Percentiles rank a stretch among this genome's conserved stretches.
Evolutionary conservation across 129 eudicot species (phyloP).

Genomic region (Centrapalus pauciflorus): DNA sequence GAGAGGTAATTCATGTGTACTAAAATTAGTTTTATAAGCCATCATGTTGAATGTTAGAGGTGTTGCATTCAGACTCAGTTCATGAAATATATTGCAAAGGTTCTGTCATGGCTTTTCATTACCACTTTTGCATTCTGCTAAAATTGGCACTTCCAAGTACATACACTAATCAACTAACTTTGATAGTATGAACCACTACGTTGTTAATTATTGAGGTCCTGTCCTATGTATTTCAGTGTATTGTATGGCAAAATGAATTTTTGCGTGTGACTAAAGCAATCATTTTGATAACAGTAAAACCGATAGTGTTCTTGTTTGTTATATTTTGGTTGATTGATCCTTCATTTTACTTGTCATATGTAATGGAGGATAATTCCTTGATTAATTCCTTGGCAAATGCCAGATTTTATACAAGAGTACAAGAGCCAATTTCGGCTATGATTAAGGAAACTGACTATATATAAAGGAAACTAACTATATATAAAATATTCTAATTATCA

Average conservation of each 20-base stretch:
- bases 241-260: background rate
- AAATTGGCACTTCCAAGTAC: background rate
- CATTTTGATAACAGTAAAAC: background rate
- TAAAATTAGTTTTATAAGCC: background rate
- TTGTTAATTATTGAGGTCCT: background rate
- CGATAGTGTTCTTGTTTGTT: background rate
- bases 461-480: too few species aligned
- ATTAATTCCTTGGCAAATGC: too few species aligned
- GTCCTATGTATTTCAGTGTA: background rate
- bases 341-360: background rate
- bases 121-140: background rate
- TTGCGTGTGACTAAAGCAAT: background rate
- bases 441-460: too few species aligned
- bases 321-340: background rate
- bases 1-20: conserved; percentile 44
- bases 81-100: background rate
- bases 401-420: too few species aligned
- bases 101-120: background rate
- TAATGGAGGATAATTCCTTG: too few species aligned
- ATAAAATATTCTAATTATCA: too few species aligned
- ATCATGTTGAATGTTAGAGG: background rate
- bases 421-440: too few species aligned
- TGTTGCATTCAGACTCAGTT: background rate
- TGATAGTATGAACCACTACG: background rate
- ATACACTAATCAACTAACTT: background rate